phyloP scores from a whole-genome alignment of 2,329 filamentous ascomycete genomes.

The Zymoseptoria crescenta region DNA sequence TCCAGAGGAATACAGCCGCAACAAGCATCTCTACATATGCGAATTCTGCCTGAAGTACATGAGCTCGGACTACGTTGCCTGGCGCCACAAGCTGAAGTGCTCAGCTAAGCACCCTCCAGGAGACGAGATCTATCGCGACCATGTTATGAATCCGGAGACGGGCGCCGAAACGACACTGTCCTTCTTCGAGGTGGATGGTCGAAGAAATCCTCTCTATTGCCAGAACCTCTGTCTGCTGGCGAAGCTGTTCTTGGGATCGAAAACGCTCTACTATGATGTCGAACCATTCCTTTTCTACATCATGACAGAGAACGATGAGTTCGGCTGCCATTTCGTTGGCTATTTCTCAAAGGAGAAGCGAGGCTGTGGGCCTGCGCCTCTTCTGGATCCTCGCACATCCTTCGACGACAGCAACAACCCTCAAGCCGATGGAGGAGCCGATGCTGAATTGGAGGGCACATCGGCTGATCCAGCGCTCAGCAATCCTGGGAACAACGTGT shows the following conservation, averaged over 20 bases:
- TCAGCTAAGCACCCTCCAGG: slow-evolving; percentile 93
- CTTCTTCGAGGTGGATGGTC: slow-evolving; percentile 95
- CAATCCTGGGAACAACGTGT: slow-evolving; percentile 70
- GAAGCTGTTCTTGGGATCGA: slow-evolving; percentile 96
- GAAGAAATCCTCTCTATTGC: slow-evolving; percentile 97
- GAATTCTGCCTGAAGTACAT: slow-evolving; percentile 99
- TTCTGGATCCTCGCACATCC: slow-evolving; percentile 43
- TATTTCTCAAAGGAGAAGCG: slow-evolving; percentile 99
- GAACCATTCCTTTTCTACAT: slow-evolving; percentile 97
- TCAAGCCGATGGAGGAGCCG: slow-evolving; percentile 13
- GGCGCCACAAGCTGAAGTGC: slow-evolving; percentile 92
- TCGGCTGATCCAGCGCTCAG: slow-evolving; percentile 25
- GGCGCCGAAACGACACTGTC: slow-evolving; percentile 43
- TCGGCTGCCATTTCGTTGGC: slow-evolving; percentile 93
- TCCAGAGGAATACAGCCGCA: slow-evolving; percentile 95
- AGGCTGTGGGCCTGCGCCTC: slow-evolving; percentile 44
- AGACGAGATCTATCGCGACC: slow-evolving; percentile 92
- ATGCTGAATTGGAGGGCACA: slow-evolving; percentile 14
- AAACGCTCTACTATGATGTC: slow-evolving; percentile 96
- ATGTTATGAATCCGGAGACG: slow-evolving; percentile 51
- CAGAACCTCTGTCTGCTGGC: slow-evolving; percentile 93
- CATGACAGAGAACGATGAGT: slow-evolving; percentile 85
- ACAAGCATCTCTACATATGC: slow-evolving; percentile 95
- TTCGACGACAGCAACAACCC: slow-evolving; percentile 19
- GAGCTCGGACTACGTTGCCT: slow-evolving; percentile 97